Conservation (phyloP, 2,329 filamentous ascomycete genomes). For the Colletotrichum cordylinicola region DNA sequence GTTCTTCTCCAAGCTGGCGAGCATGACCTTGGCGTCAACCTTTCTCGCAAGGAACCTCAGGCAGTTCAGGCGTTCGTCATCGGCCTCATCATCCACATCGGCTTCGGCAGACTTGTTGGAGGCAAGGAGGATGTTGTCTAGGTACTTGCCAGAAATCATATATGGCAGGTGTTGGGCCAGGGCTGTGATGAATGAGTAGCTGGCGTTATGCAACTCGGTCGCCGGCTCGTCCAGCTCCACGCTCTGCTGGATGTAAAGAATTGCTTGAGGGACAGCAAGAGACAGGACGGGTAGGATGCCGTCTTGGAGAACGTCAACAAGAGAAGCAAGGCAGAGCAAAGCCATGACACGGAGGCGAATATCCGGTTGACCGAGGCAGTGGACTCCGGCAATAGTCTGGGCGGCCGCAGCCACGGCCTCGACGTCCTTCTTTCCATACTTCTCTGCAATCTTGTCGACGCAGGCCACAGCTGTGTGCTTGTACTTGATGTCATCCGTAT, state of each 20-base stretch:
- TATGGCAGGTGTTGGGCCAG: conserved; percentile 86
- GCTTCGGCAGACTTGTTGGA: conserved; percentile 75
- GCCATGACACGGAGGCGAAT: conserved; percentile 79
- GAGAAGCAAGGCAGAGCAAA: conserved; percentile 86
- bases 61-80: conserved; percentile 71
- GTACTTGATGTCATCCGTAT: conserved; percentile 74
- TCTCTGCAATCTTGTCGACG: conserved; percentile 91
- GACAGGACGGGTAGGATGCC: conserved; percentile 86
- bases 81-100: conserved; percentile 64
- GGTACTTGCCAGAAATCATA: conserved; percentile 80
- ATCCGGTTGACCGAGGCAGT: conserved; percentile 79
- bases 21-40: conserved; percentile 77
- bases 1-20: conserved; percentile 74
- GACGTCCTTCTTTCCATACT: conserved; percentile 91
- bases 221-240: conserved; percentile 61
- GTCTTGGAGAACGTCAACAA: conserved; percentile 87
- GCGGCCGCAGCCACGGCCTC: conserved; percentile 79
- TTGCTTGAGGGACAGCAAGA: conserved; percentile 72
- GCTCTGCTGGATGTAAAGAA: conserved; percentile 74
- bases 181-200: conserved; percentile 79
- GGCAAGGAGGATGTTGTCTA: conserved; percentile 74
- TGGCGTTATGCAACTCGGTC: conserved; percentile 77
- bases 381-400: conserved; percentile 74
- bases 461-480: conserved; percentile 88
- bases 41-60: conserved; percentile 78